phyloP scores from a whole-genome alignment of 192 early-diverging fungal genomes.

The Backusella australiensis region DNA sequence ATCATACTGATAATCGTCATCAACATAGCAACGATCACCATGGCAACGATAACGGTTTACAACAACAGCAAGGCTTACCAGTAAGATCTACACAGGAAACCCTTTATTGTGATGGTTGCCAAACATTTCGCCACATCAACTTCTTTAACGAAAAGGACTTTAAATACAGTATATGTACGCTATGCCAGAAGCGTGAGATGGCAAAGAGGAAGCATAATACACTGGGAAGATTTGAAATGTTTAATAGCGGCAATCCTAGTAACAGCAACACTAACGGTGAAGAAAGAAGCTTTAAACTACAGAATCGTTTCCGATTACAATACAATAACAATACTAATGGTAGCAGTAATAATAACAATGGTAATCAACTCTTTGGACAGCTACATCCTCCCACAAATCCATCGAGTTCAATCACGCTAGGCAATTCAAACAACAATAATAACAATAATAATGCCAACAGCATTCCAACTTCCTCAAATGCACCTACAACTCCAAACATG shows the following conservation, averaged over 20 bases:
- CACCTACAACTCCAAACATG: neutral
- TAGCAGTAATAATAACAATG: conserved; percentile 1
- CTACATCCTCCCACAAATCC: neutral
- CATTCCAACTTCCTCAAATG: neutral
- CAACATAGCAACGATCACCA: neutral
- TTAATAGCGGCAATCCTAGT: neutral
- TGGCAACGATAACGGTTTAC: neutral
- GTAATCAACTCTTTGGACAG: neutral
- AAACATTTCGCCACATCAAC: neutral
- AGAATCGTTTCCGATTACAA: neutral
- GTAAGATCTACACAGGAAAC: neutral
- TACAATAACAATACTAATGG: neutral
- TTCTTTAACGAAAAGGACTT: neutral
- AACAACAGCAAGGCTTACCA: neutral
- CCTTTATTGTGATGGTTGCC: conserved; percentile 4
- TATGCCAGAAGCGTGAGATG: neutral
- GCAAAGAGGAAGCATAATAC: neutral
- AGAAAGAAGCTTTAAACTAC: conserved; percentile 10
- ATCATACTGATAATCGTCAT: neutral
- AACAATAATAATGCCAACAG: neutral
- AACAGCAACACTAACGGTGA: neutral
- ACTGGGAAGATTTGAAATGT: conserved; percentile 1
- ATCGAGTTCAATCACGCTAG: neutral
- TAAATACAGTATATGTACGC: neutral
- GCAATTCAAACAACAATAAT: neutral